Evolutionary conservation across 2,329 filamentous ascomycete species (phyloP), one percentile per base, ranked within the genome.

Genomic region (Biscogniauxia mediterranea): DNA sequence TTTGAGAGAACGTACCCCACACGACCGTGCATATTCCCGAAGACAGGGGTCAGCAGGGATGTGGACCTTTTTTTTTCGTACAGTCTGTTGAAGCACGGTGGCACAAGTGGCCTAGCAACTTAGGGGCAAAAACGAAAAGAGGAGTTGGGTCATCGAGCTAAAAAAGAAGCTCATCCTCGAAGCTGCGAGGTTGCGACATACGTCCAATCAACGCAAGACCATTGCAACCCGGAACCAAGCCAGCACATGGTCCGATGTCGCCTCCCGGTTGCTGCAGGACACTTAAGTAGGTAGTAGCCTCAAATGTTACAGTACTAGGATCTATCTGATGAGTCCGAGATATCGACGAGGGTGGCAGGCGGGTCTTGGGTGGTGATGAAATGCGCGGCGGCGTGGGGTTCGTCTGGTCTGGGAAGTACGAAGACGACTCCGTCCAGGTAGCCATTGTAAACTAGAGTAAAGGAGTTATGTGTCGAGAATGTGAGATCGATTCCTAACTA

Each of bases 161-260:
- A 49, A 55, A 67, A 59, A 63, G 63, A 64, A 54, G 61, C 64
- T 61, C 64, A 57, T 64, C 50, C 56, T 64, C 62, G 38, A 2
- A 46, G 38, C 38, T 46, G 38, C 65, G 64, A 66, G 62, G 64
- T 60, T 62, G 58, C 54, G 20, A 61, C 54, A 59, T 53, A 53
- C 25, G 38, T 54, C 69, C 70, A 72, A 71, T 69, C 67, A 71
- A 42, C 59, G 60, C 28, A 17, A 52, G 54, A 54, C 50, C 3
- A 52, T 52, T 52, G 50, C 50, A 52, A 52, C 19, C 50, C 19
- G 50, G 50, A 52, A 52, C 50, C 50, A 52, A 52, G 50, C 19
- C 50, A 25, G 50, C 50, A 19, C 58, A 54, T 62, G 59, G 64
- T 67, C 69, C 69, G 69, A 71, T 71, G 61, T 70, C 69, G 69